These are phyloP conservation scores for Turritis glabra DNA, from an alignment of 345 rosid genomes.

Conservation along the genomic window DNA sequence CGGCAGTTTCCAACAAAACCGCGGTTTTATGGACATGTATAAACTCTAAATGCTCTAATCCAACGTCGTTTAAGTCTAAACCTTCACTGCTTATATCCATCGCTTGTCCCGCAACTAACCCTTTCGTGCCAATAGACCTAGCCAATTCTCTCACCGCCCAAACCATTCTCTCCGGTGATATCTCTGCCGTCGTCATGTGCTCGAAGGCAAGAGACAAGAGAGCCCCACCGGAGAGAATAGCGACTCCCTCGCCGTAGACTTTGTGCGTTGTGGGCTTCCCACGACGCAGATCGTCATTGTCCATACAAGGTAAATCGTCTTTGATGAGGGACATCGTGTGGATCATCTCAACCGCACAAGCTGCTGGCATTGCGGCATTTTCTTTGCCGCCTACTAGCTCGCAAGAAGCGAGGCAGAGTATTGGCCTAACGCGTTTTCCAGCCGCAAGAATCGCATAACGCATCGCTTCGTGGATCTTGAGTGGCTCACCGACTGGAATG, in stretches of 20 bases:
- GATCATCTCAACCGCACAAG: conserved; percentile 77
- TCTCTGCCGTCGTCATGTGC: conserved; percentile 37
- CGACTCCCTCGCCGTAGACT: conserved; percentile 54
- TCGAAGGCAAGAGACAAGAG: conserved; percentile 59
- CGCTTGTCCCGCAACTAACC: conserved; percentile 89
- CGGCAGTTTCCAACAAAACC: conserved; percentile 67
- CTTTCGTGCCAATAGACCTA: conserved; percentile 59
- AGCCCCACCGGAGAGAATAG: conserved; percentile 66
- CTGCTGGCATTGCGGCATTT: conserved; percentile 50
- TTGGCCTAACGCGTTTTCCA: conserved; percentile 67
- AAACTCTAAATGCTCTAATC: conserved; percentile 70
- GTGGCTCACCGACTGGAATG: conserved; percentile 48
- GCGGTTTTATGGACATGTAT: conserved; percentile 87
- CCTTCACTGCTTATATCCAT: conserved; percentile 82
- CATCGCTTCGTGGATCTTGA: conserved; percentile 64
- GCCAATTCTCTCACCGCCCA: conserved; percentile 75
- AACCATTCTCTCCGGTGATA: conserved; percentile 47
- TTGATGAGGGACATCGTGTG: conserved; percentile 69
- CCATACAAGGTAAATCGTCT: conserved; percentile 80
- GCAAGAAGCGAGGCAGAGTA: conserved; percentile 64
- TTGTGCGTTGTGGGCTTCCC: conserved; percentile 65
- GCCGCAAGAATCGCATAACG: conserved; percentile 67
- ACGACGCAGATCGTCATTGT: conserved; percentile 61
- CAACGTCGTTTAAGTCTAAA: conserved; percentile 40
- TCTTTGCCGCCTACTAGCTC: conserved; percentile 63